Evolutionary conservation across 106 monocot species (phyloP).

Genomic region (Allium fistulosum): DNA sequence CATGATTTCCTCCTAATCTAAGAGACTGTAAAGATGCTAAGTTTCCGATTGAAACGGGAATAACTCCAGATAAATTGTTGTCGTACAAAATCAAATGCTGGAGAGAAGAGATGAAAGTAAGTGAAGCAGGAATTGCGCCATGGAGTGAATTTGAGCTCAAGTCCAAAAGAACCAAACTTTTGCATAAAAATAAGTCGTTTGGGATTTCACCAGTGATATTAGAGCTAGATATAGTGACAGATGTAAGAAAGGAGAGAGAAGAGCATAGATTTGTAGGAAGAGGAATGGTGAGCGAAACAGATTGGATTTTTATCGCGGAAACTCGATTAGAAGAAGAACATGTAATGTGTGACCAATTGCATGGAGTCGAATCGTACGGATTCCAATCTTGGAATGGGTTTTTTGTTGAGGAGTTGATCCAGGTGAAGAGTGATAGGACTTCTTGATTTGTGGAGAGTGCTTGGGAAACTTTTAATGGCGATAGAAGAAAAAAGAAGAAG

Average conservation of each 20-base stretch:
- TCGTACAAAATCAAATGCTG: conserved; percentile 61
- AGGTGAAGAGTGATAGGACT: conserved; percentile 8
- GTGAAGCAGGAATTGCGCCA: conserved; percentile 34
- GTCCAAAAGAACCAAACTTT: conserved; percentile 17
- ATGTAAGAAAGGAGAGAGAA: conserved; percentile 23
- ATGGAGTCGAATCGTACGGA: conserved; percentile 36
- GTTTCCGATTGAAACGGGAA: conserved; percentile 53
- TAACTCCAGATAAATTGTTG: conserved; percentile 57
- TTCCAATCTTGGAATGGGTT: conserved; percentile 31
- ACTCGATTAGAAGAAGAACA: conserved; percentile 28
- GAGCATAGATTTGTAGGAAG: conserved; percentile 59
- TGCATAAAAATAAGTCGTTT: conserved; percentile 20
- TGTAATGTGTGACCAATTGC: conserved; percentile 61
- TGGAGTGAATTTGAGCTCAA: conserved; percentile 73
- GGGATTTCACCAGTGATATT: conserved; percentile 55
- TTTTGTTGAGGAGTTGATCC: not conserved
- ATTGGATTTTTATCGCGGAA: conserved; percentile 39
- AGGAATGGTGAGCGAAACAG: conserved; percentile 26
- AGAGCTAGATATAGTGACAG: conserved; percentile 60
- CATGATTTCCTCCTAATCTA: conserved; percentile 75
- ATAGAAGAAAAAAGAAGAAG: conserved; percentile 9
- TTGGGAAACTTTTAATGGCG: not conserved
- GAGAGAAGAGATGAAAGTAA: conserved; percentile 23
- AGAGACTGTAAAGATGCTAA: conserved; percentile 49
- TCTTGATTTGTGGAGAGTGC: conserved; percentile 9